These are phyloP conservation scores for Aspergillus sparsus DNA, from an alignment of 495 filamentous ascomycete genomes.

Conservation along the genomic window DNA sequence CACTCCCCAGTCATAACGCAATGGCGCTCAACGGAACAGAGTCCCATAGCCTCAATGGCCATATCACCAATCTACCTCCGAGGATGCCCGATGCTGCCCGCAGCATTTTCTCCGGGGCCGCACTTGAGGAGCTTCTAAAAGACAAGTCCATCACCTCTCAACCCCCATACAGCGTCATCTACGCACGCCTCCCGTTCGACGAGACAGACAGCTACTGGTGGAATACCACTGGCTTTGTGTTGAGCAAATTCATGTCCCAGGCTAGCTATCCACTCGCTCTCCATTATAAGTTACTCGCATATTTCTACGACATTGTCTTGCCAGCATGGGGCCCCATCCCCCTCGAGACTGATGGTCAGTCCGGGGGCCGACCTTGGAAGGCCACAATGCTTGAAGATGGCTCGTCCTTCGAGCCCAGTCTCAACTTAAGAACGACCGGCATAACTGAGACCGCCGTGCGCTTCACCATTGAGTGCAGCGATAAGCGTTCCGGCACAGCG, in stretches of 20 bases:
- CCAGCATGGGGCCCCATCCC: slow-evolving; percentile 8
- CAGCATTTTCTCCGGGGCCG: background rate
- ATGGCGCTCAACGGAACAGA: background rate
- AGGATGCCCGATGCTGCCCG: background rate
- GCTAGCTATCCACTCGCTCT: background rate
- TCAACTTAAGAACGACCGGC: slow-evolving; percentile 2
- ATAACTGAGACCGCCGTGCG: background rate
- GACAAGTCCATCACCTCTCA: slow-evolving; percentile 2
- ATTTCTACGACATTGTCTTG: slow-evolving; percentile 5
- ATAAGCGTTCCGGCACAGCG: background rate
- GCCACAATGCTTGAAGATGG: slow-evolving; percentile 3
- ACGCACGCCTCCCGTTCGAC: slow-evolving; percentile 5
- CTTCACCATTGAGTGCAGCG: slow-evolving; percentile 8
- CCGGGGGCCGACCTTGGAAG: slow-evolving; percentile 7
- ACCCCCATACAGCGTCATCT: slow-evolving; percentile 1
- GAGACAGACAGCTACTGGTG: slow-evolving; percentile 6
- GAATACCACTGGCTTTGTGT: slow-evolving; percentile 2
- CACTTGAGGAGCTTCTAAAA: slow-evolving; percentile 7
- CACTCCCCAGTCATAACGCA: background rate
- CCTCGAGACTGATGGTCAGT: background rate
- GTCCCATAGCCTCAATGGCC: background rate
- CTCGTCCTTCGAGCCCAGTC: slow-evolving; percentile 2
- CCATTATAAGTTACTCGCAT: slow-evolving; percentile 3
- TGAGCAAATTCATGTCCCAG: slow-evolving; percentile 4
- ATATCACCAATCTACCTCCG: background rate